Evolutionary conservation across 2,329 filamentous ascomycete species (phyloP).

Genomic region (Calonectria pseudoreteaudii): DNA sequence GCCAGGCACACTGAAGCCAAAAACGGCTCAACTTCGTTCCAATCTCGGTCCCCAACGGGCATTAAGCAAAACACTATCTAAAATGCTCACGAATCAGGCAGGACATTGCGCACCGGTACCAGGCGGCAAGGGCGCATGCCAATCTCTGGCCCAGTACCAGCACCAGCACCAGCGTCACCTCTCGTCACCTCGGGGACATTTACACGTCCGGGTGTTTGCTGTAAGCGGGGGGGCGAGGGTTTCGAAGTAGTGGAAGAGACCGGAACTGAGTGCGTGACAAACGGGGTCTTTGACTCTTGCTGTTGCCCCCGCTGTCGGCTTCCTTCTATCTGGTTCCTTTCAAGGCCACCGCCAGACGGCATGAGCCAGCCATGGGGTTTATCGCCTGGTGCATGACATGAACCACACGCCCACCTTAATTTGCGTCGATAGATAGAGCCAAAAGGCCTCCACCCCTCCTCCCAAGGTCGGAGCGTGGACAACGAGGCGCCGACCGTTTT

Average conservation of each 20-base stretch:
- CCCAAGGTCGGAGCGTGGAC: constrained; percentile 3
- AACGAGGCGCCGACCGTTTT: constrained; percentile 19
- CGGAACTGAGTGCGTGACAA: constrained; percentile 10
- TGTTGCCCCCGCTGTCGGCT: background rate
- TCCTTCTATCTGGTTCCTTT: background rate
- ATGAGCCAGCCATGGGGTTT: constrained; percentile 13
- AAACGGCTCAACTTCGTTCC: constrained; percentile 7
- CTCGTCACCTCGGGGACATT: constrained; percentile 20
- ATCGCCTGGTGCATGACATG: constrained; percentile 19
- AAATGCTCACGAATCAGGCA: constrained; percentile 9
- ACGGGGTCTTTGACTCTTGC: background rate
- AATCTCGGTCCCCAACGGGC: background rate
- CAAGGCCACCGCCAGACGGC: background rate
- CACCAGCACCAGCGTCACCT: constrained; percentile 18
- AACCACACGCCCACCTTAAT: constrained; percentile 20
- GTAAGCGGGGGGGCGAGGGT: constrained; percentile 7
- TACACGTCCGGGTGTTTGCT: constrained; percentile 3
- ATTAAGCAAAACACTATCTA: constrained; percentile 1
- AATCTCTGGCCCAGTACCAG: background rate
- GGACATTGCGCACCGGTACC: constrained; percentile 16
- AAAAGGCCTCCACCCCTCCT: background rate
- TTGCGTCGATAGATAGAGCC: background rate
- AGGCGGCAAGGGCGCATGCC: constrained; percentile 30
- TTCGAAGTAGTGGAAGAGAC: constrained; percentile 7
- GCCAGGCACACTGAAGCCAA: constrained; percentile 36